Percentiles rank a stretch among this genome's conserved stretches.
Evolutionary conservation across 192 early-diverging fungal genomes (phyloP).

Genomic region (Entomortierella lignicola): DNA sequence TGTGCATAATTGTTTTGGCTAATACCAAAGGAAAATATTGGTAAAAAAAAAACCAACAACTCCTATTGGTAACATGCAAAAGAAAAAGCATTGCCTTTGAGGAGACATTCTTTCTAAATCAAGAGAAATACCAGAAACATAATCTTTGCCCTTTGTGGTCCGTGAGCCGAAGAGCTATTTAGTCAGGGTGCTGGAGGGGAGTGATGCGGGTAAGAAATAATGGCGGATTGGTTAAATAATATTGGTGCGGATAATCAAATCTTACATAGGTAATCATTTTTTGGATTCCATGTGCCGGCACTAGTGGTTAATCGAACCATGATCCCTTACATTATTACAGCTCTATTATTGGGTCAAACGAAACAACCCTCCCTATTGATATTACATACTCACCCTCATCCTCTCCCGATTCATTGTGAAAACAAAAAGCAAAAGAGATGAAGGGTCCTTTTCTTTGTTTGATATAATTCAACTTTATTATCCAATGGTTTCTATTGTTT

Average conservation of each 20-base stretch:
- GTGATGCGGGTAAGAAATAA: not conserved
- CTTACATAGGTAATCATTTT: too few species aligned
- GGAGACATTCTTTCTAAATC: too few species aligned
- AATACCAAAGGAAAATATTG: too few species aligned
- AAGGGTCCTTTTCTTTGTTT: constrained; percentile 2
- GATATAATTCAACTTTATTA: not conserved
- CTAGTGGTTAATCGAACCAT: not conserved
- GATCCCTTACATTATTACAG: too few species aligned
- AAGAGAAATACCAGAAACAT: too few species aligned
- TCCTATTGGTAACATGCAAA: not conserved
- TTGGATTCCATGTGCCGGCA: too few species aligned
- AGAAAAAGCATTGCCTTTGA: not conserved
- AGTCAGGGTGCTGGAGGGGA: not conserved
- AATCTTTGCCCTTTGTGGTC: not conserved
- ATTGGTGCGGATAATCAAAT: too few species aligned
- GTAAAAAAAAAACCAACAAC: too few species aligned
- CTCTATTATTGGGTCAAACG: not conserved
- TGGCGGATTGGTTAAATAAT: too few species aligned
- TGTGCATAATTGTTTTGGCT: too few species aligned
- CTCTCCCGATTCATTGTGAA: not conserved
- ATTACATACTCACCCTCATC: not conserved
- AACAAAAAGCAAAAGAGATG: too few species aligned
- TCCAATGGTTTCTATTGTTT: not conserved
- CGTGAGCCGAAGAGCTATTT: not conserved
- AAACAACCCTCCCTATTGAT: not conserved